phyloP scores from a whole-genome alignment of 306 rosid species.

The Vigna nakashimae region DNA sequence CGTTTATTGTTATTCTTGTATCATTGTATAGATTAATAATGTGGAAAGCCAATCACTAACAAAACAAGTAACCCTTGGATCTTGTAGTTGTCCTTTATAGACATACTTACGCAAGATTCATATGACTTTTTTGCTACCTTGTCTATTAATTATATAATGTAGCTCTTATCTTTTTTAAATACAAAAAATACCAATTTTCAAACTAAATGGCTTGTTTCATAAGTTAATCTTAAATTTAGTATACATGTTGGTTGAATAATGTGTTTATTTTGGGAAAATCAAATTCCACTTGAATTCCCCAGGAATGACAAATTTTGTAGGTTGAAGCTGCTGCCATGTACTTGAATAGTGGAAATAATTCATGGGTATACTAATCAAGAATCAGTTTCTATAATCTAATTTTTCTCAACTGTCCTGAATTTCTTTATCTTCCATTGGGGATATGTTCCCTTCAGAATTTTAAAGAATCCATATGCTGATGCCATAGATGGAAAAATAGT shows the following conservation, averaged over 20 bases:
- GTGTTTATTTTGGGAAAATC: conserved; percentile 27
- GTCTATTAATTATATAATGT: conserved; percentile 20
- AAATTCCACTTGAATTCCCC: conserved; percentile 14
- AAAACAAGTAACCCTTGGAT: conserved; percentile 18
- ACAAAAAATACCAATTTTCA: conserved; percentile 7
- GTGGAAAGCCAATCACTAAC: conserved; percentile 24
- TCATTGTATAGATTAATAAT: conserved; percentile 15
- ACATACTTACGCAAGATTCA: conserved; percentile 13
- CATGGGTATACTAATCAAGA: background rate
- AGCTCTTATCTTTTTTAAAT: conserved; percentile 16
- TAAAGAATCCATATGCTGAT: conserved; percentile 29
- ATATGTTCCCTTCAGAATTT: conserved; percentile 1
- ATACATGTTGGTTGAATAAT: conserved; percentile 29
- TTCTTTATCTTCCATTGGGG: conserved; percentile 15
- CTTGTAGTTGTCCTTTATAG: conserved; percentile 25
- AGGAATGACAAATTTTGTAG: conserved; percentile 21
- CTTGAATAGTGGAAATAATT: conserved; percentile 30
- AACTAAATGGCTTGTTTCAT: conserved; percentile 28
- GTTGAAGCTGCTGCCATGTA: conserved; percentile 24
- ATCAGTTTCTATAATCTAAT: conserved; percentile 23
- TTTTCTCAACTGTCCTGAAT: conserved; percentile 26
- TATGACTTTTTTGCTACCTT: conserved; percentile 12
- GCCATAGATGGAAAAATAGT: conserved; percentile 8
- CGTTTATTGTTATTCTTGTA: conserved; percentile 37
- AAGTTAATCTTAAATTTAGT: conserved; percentile 17